Evolutionary conservation across 1,139 yeast species (phyloP), one percentile per base, ranked within the genome.

Genomic region (Groenewaldozyma sp.): DNA sequence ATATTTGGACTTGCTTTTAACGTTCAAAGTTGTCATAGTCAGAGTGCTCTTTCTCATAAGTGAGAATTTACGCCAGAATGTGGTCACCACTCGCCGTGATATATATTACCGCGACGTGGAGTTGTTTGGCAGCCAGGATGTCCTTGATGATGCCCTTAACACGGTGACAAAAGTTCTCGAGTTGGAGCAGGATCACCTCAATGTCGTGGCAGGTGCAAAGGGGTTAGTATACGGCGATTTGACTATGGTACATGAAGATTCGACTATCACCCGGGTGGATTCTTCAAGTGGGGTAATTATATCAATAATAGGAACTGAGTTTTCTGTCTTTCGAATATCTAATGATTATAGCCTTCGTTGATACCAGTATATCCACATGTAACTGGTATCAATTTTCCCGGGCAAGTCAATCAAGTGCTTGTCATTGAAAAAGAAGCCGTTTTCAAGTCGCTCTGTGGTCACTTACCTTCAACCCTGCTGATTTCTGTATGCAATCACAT

Each of bases 361-460:
- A 31, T 42, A 4, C 47, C 47, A 5, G 41, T 37, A 3, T 40
- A 44, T 20, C 34, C 34, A 18, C n/a, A 27, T 32, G 51, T 59
- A 3, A 24, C 48, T 2, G 35, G 40, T 2, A 46, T 58, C 3
- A 22, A 43, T 4, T 39, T 54, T 11, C 28, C 37, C 2, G 41
- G 39, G 2, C n/a, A 16, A 1, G 42, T 53, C 3, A 41, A 56
- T 1, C 63, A 59, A 27, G 62, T 81, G 0, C 53, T 80, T 1
- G 64, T 82, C 0, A 61, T 82, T 13, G 94, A 82, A 56, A 82
- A 82, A 51, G 93, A 81, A 43, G 62, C 65, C 0, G 55, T 59
- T 6, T 59, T 57, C 38, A 48, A 50, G 14, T 45, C 48, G 7
- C 45, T 59, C 4, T 47, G 47, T 19, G 42, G 37, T 3, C 16